Evolutionary conservation across 2,329 filamentous ascomycete genomes (phyloP).

Genomic region (Cladophialophora immunda): DNA sequence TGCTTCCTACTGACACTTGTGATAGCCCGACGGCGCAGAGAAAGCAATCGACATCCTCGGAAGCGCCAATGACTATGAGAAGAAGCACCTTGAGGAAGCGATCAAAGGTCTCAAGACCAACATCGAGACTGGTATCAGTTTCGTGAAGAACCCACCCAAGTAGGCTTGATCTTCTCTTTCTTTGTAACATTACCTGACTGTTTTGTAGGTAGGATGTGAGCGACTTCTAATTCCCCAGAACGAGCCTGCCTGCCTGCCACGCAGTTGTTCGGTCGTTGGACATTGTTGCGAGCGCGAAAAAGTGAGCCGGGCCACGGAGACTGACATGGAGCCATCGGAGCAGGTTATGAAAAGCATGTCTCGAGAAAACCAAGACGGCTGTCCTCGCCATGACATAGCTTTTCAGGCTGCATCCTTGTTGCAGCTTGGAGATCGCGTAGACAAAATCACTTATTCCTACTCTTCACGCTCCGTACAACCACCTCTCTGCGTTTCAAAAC

Average conservation of each 20-base stretch:
- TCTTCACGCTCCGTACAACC: slow-evolving; percentile 14
- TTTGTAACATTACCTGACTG: slow-evolving; percentile 38
- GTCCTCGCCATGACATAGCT: slow-evolving; percentile 22
- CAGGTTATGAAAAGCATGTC: slow-evolving; percentile 34
- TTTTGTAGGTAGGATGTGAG: slow-evolving; percentile 36
- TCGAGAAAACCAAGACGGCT: slow-evolving; percentile 15
- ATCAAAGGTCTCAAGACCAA: slow-evolving; percentile 86
- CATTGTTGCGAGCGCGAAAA: slow-evolving; percentile 14
- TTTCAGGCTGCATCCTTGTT: slow-evolving; percentile 6
- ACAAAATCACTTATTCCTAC: slow-evolving; percentile 19
- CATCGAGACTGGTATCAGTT: slow-evolving; percentile 92
- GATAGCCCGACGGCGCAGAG: slow-evolving; percentile 80
- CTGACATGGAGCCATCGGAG: slow-evolving; percentile 31
- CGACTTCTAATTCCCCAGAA: slow-evolving; percentile 37
- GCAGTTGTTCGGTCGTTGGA: slow-evolving; percentile 8
- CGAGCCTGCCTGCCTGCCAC: slow-evolving; percentile 37
- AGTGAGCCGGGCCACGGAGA: slow-evolving; percentile 31
- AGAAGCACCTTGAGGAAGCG: slow-evolving; percentile 80
- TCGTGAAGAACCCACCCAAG: slow-evolving; percentile 79
- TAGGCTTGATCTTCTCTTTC: slow-evolving; percentile 29
- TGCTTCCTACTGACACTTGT: slow-evolving; percentile 43
- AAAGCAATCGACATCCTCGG: slow-evolving; percentile 83
- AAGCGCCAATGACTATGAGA: slow-evolving; percentile 83
- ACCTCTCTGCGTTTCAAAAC: slow-evolving; percentile 5
- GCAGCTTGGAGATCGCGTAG: slow-evolving; percentile 19